A percentile compares a stretch with the other conserved stretches of the same genome.
These are phyloP conservation scores for Colletotrichum echinochloae DNA, from an alignment of 2,329 filamentous ascomycete genomes.

Conservation along the genomic window DNA sequence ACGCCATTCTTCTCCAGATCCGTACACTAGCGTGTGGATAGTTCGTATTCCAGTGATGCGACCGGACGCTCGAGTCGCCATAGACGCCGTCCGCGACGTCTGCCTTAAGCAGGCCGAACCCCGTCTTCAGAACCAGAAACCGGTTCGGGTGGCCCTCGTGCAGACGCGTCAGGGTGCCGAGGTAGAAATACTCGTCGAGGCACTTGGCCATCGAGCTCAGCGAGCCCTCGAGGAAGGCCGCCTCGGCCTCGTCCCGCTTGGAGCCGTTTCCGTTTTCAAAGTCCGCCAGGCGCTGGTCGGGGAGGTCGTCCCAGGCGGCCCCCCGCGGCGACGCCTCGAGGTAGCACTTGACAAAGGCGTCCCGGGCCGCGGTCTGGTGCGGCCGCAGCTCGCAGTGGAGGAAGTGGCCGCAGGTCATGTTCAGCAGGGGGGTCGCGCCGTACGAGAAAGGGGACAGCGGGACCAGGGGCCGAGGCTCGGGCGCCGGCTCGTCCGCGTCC, in stretches of 20 bases:
- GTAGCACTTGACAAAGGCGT: not conserved
- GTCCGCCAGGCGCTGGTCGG: not conserved
- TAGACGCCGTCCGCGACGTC: not conserved
- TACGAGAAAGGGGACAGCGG: not conserved
- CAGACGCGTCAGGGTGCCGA: slow-evolving; percentile 18
- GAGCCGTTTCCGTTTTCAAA: not conserved
- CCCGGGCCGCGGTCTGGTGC: not conserved
- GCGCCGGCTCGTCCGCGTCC: not conserved
- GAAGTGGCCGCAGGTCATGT: slow-evolving; percentile 2
- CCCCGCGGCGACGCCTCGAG: not conserved
- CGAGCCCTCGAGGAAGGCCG: not conserved
- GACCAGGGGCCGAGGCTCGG: not conserved
- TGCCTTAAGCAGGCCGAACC: not conserved
- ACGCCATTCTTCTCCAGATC: not conserved
- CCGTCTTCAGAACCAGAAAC: not conserved
- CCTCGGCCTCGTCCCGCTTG: not conserved
- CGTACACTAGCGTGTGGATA: not conserved
- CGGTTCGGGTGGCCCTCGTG: not conserved
- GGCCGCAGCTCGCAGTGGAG: not conserved
- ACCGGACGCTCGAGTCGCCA: not conserved
- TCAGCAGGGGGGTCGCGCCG: slow-evolving; percentile 1
- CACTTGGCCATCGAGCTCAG: not conserved
- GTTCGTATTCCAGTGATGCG: not conserved
- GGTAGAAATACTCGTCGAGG: slow-evolving; percentile 32
- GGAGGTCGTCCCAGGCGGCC: not conserved